A percentile compares a stretch with the other conserved stretches of the same genome.
phyloP scores from a whole-genome alignment of 192 early-diverging fungal genomes.

The Rhizophagus sp. region DNA sequence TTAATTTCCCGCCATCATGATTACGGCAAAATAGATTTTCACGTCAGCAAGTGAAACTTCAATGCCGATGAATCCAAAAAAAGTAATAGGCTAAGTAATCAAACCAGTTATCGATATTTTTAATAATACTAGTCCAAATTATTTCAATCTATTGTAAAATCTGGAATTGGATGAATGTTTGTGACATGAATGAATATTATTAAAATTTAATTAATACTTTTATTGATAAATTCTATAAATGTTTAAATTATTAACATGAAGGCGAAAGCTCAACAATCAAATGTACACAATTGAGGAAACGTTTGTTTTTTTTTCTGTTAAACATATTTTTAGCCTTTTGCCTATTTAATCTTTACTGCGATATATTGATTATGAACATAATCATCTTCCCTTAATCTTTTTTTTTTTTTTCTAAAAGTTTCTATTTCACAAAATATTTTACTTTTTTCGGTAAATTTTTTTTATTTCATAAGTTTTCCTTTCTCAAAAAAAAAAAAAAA shows the following conservation, averaged over 20 bases:
- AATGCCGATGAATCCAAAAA: background rate
- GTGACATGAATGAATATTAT: background rate
- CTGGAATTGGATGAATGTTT: background rate
- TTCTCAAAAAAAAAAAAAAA: no score
- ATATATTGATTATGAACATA: background rate
- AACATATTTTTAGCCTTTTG: background rate
- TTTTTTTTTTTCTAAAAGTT: background rate
- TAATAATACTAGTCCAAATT: no score
- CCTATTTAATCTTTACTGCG: background rate
- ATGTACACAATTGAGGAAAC: background rate
- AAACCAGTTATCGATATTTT: background rate
- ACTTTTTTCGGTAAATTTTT: background rate
- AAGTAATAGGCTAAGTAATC: background rate
- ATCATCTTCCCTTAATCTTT: background rate
- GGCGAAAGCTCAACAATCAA: background rate
- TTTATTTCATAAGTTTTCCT: no score
- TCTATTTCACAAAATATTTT: background rate
- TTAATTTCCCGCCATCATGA: background rate
- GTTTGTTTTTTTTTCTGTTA: background rate
- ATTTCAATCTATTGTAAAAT: no score
- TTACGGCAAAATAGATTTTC: background rate
- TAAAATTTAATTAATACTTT: background rate
- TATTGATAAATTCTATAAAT: background rate
- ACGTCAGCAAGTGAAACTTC: no score
- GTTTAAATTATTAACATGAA: background rate